These are phyloP conservation scores for Colletotrichum spinosum DNA, from an alignment of 2,329 filamentous ascomycete species.

Conservation along the genomic window DNA sequence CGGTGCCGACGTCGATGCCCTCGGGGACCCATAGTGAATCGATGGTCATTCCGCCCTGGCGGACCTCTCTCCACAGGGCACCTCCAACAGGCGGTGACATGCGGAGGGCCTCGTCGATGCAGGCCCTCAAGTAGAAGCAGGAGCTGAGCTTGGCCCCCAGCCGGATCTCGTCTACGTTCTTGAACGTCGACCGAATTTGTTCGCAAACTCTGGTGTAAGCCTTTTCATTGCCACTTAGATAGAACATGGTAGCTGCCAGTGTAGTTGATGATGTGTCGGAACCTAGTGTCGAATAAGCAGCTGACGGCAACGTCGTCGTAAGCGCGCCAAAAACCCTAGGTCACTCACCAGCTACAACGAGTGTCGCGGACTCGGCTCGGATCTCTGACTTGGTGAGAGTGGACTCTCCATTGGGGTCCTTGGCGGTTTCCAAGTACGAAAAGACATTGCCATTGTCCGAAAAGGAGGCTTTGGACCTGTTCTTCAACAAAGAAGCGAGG, in stretches of 20 bases:
- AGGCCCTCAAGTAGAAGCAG: slow-evolving; percentile 54
- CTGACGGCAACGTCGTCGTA: background rate
- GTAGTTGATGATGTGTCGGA: slow-evolving; percentile 54
- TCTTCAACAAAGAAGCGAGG: slow-evolving; percentile 34
- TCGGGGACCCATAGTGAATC: slow-evolving; percentile 37
- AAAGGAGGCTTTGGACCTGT: slow-evolving; percentile 30
- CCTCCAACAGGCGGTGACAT: slow-evolving; percentile 36
- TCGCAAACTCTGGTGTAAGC: slow-evolving; percentile 44
- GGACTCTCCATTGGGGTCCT: slow-evolving; percentile 56
- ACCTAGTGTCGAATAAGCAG: slow-evolving; percentile 36
- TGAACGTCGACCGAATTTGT: slow-evolving; percentile 49
- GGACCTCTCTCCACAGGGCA: slow-evolving; percentile 37
- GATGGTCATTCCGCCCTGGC: slow-evolving; percentile 24
- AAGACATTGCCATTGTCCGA: slow-evolving; percentile 59
- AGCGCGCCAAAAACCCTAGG: background rate
- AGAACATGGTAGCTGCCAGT: slow-evolving; percentile 52
- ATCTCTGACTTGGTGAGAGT: slow-evolving; percentile 51
- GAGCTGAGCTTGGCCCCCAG: slow-evolving; percentile 45
- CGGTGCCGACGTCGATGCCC: slow-evolving; percentile 36
- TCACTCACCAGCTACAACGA: slow-evolving; percentile 43
- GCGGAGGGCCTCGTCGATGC: slow-evolving; percentile 47
- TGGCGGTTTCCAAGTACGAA: slow-evolving; percentile 58
- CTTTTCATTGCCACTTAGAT: slow-evolving; percentile 48
- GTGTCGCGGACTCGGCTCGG: slow-evolving; percentile 54
- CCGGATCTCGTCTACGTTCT: slow-evolving; percentile 49